phyloP scores from a whole-genome alignment of 768 basidiomycete genomes.

The Obba rivulosa region DNA sequence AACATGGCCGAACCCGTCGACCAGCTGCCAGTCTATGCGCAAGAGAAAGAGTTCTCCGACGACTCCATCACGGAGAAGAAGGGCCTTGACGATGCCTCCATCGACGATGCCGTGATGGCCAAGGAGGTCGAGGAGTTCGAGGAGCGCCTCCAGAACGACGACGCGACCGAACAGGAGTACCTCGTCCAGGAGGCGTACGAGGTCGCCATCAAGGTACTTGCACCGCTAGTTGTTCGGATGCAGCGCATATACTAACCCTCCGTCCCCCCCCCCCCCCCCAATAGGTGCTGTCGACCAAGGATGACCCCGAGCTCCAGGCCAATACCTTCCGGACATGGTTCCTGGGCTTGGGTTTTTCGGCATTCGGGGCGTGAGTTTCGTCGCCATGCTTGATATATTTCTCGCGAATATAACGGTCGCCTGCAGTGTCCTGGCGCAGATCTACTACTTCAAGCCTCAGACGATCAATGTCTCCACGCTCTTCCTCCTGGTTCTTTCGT shows the following conservation, averaged over 20 bases:
- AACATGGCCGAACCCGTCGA: constrained; percentile 11
- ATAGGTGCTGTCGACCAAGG: constrained; percentile 29
- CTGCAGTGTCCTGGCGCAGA: constrained; percentile 27
- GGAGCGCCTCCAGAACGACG: constrained; percentile 26
- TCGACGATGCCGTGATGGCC: constrained; percentile 20
- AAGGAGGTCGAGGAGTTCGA: constrained; percentile 26
- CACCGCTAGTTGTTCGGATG: constrained; percentile 3
- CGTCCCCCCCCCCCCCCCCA: not conserved
- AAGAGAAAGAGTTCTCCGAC: constrained; percentile 16
- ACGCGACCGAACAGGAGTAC: constrained; percentile 31
- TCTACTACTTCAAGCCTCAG: constrained; percentile 39
- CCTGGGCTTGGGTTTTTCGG: constrained; percentile 47
- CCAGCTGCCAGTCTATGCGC: constrained; percentile 13
- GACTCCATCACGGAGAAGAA: constrained; percentile 18
- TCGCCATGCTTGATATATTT: not conserved
- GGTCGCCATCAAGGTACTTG: constrained; percentile 33
- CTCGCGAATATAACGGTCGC: not conserved
- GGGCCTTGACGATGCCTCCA: constrained; percentile 10
- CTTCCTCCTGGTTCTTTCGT: constrained; percentile 48
- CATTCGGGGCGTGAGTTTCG: constrained; percentile 47
- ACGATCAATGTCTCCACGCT: constrained; percentile 44
- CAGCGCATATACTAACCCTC: no score
- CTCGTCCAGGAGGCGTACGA: constrained; percentile 32
- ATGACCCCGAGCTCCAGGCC: constrained; percentile 35
- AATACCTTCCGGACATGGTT: constrained; percentile 56